These are phyloP conservation scores for Fusarium hainanense DNA, from an alignment of 2,329 filamentous ascomycete species.

Conservation along the genomic window DNA sequence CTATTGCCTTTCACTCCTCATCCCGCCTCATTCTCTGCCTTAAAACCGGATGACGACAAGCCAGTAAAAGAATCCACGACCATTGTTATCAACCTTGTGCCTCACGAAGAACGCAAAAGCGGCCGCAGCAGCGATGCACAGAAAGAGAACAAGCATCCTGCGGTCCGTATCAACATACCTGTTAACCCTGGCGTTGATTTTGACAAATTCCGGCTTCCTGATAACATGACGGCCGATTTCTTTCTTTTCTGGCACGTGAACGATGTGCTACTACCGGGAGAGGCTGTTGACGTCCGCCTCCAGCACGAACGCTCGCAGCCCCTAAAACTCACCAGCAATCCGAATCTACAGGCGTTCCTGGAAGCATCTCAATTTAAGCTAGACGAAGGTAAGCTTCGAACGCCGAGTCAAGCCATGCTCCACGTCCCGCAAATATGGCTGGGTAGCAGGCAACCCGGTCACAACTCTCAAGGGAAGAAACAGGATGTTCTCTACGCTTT, in stretches of 20 bases:
- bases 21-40: slow-evolving; percentile 55
- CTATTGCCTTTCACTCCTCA: slow-evolving; percentile 61
- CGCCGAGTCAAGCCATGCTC: slow-evolving; percentile 49
- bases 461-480: not conserved
- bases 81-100: slow-evolving; percentile 61
- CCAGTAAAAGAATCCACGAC: slow-evolving; percentile 43
- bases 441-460: not conserved
- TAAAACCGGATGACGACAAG: slow-evolving; percentile 50
- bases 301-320: slow-evolving; percentile 52
- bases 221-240: slow-evolving; percentile 49
- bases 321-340: slow-evolving; percentile 52
- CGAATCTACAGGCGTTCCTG: slow-evolving; percentile 57
- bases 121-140: slow-evolving; percentile 28
- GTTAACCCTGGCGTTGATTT: slow-evolving; percentile 46
- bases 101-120: slow-evolving; percentile 30
- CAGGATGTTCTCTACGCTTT: slow-evolving; percentile 54
- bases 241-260: slow-evolving; percentile 46
- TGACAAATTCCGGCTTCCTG: slow-evolving; percentile 44
- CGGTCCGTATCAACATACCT: slow-evolving; percentile 49
- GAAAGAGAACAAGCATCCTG: slow-evolving; percentile 22
- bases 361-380: slow-evolving; percentile 58
- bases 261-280: slow-evolving; percentile 60
- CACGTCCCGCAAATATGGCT: slow-evolving; percentile 21
- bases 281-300: slow-evolving; percentile 62
- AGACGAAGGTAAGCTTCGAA: slow-evolving; percentile 54